These are phyloP conservation scores for Fusarium succisae DNA, from an alignment of 2,329 filamentous ascomycete genomes.

Conservation along the genomic window DNA sequence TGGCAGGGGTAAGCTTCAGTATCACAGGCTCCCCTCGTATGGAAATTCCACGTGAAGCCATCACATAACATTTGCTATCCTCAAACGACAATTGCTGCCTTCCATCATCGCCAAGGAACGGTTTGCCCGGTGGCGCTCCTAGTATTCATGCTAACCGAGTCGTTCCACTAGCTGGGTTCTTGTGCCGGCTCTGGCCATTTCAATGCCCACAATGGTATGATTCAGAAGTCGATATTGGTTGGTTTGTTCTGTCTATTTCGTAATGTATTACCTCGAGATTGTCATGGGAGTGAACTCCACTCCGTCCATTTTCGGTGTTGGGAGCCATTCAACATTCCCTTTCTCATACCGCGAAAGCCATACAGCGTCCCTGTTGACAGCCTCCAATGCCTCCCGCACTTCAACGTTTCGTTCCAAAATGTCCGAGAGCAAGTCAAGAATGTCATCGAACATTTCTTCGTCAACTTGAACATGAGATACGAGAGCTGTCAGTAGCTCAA, in stretches of 20 bases:
- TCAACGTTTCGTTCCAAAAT: constrained; percentile 56
- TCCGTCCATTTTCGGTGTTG: constrained; percentile 55
- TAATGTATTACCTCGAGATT: constrained; percentile 12
- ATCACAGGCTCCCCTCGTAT: not conserved
- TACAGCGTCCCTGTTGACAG: constrained; percentile 77
- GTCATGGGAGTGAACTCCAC: constrained; percentile 50
- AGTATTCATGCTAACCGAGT: constrained; percentile 23
- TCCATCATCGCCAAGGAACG: not conserved
- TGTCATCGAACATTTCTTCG: constrained; percentile 76
- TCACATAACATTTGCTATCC: constrained; percentile 9
- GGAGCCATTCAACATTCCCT: constrained; percentile 50
- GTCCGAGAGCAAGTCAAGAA: constrained; percentile 69
- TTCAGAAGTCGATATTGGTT: constrained; percentile 12
- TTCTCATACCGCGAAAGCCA: constrained; percentile 71
- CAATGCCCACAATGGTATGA: constrained; percentile 5
- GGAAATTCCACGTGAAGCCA: constrained; percentile 14
- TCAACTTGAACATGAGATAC: constrained; percentile 70
- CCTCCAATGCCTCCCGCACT: constrained; percentile 67
- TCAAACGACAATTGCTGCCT: not conserved
- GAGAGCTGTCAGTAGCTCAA: constrained; percentile 68
- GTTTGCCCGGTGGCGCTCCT: constrained; percentile 26
- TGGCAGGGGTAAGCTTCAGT: not conserved
- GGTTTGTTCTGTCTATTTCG: constrained; percentile 2
- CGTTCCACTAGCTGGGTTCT: constrained; percentile 11
- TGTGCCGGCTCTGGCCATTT: constrained; percentile 27